Evolutionary conservation across 257 asterid species (phyloP).

Genomic region (Ocimum tenuiflorum): DNA sequence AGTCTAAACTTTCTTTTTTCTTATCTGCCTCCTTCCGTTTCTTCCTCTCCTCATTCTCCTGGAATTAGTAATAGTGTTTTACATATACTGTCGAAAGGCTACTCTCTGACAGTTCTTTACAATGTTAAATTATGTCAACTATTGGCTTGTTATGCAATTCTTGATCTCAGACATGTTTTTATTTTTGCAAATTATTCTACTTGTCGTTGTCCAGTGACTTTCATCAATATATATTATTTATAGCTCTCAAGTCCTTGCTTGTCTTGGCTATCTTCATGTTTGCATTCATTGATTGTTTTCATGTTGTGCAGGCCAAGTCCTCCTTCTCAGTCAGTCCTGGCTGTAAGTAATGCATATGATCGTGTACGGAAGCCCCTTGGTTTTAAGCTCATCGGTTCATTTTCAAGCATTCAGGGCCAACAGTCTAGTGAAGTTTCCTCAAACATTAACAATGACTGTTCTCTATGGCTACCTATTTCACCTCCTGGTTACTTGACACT

Average conservation of each 20-base stretch:
- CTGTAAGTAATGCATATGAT: constrained; percentile 80
- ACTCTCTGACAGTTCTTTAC: constrained; percentile 9
- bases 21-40: not conserved
- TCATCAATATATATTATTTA: constrained; percentile 6
- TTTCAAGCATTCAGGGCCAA: constrained; percentile 51
- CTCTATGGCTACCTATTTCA: constrained; percentile 90
- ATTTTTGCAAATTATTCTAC: constrained; percentile 9
- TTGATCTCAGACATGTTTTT: not conserved
- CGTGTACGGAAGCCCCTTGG: constrained; percentile 91
- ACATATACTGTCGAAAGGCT: not conserved
- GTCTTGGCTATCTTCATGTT: constrained; percentile 11
- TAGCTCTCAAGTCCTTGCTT: constrained; percentile 6
- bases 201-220: constrained; percentile 5
- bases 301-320: constrained; percentile 76
- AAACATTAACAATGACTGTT: constrained; percentile 49
- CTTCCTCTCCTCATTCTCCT: not conserved
- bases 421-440: constrained; percentile 33
- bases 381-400: constrained; percentile 61
- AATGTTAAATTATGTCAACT: not conserved
- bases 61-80: constrained; percentile 2
- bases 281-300: constrained; percentile 20
- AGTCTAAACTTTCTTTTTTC: not conserved
- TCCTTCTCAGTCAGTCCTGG: constrained; percentile 90
- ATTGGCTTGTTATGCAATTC: not conserved
- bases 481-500: constrained; percentile 90